Evolutionary conservation across 257 asterid genomes (phyloP), one percentile per base, ranked within the genome.

Genomic region (Agastache rugosa): DNA sequence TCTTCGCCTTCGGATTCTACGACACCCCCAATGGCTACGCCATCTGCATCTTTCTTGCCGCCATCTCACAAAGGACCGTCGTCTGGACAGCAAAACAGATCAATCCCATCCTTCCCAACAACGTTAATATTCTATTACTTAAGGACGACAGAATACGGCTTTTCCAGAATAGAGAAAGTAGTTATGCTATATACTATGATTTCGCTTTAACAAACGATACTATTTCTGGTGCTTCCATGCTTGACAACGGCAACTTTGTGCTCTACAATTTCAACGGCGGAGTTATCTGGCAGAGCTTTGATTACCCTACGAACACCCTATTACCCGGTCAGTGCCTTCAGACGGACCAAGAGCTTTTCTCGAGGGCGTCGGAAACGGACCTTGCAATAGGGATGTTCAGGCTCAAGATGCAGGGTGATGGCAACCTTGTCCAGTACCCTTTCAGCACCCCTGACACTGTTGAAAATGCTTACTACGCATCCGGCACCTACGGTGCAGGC

Each of bases 61-160:
- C 78, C 16, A n/a, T 75, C 17, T 31, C 56, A 0, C 29, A 35
- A 4, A 37, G 3, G 17, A 80, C 79, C 0, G 73, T 74, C 1
- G 81, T 79, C 23, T 81, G 88, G 86, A 76, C 79, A 1, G 73
- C 78, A 5, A 76, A 79, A 63, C 17, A 53, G 15, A 25, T 74
- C 53, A 25, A 47, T 10, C 84, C 86, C 34, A 29, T 35, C 29
- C 70, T 83, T 23, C 23, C 85, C 12, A 37, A 10, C 51, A 5
- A 17, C 14, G 27, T 63, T 19, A 1, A 3, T 5, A 0, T 9
- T 63, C 69, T 63, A 1, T 0, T 1, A 35, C 31, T 85, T 11
- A 74, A 73, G 0, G 17, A 0, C 9, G 82, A 73, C 16, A 89
- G 86, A 76, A 73, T 89, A 3, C 16, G 1, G 3, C 15, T 85